Evolutionary conservation across 495 filamentous ascomycete species (phyloP), one percentile per base, ranked within the genome.

Genomic region (Parachaetomium inaequale): DNA sequence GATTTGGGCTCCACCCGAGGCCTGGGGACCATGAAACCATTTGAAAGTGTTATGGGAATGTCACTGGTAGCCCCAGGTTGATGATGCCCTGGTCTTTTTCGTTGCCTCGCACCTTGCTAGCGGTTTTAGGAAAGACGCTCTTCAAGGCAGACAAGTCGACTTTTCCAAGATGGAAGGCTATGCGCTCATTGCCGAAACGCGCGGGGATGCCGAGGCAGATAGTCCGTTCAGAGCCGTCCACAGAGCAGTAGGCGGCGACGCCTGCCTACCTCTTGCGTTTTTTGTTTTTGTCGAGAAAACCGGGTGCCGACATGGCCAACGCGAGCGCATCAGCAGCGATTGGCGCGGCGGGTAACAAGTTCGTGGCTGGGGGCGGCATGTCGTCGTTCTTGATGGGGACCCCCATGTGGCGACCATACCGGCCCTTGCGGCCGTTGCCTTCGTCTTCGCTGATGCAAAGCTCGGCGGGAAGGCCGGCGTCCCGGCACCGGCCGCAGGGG

Each of bases 371-470:
- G 53, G 70, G 21, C 52, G 68, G 36, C 36, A 71, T 57, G 25
- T 79, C 76, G 3, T 79, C 75, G 66, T 88, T 90, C 78, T 91
- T 91, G 67, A 96, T 82, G 3, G 91, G 84, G n/a, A 97, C 91
- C 46, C 92, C 92, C 92, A 97, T 97, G 72, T 96, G 91, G 45
- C 92, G 88, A 51, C 92, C 95, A 68, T 94, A 96, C 12, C 94
- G 85, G n/a, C 95, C 95, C 72, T 96, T 96, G 66, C 94, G 86
- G 40, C 92, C 93, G 73, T 96, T 97, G 38, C 89, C 89, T 72
- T 98, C 94, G 63, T 98, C 95, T 73, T 98, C 94, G 74, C 92
- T 96, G 72, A 98, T 84, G 73, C 94, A 98, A 52, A 90, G 88
- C 43, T 98, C 93, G 56, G 91, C 84, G 52, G 89, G 87, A 68